phyloP scores from a whole-genome alignment of 257 asterid genomes.

The Nicotiana noctiflora region DNA sequence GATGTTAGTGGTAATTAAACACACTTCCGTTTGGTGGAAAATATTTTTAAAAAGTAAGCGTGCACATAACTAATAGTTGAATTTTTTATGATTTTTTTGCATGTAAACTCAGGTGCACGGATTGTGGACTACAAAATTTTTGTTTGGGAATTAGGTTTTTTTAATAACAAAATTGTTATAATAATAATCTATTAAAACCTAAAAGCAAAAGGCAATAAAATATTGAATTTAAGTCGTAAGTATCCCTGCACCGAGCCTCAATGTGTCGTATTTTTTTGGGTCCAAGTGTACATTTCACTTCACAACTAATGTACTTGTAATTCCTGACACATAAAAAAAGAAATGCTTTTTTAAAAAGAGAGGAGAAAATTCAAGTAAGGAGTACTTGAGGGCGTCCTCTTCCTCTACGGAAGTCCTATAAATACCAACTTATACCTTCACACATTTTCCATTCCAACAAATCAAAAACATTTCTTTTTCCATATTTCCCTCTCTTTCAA shows the following conservation, averaged over 20 bases:
- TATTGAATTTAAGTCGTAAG: no score
- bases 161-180: neutral
- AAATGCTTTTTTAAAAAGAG: neutral
- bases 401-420: slow-evolving; percentile 6
- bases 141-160: slow-evolving; percentile 14
- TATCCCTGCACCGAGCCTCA: neutral
- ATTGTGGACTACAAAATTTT: neutral
- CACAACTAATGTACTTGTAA: slow-evolving; percentile 22
- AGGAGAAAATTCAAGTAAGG: neutral
- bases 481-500: neutral
- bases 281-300: neutral
- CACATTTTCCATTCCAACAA: neutral
- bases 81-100: neutral
- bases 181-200: neutral
- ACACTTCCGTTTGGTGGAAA: neutral
- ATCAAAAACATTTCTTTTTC: slow-evolving; percentile 11
- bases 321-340: neutral
- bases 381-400: slow-evolving; percentile 13
- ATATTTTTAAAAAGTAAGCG: neutral
- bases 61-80: neutral
- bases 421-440: neutral
- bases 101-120: neutral
- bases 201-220: slow-evolving; percentile 13
- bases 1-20: neutral
- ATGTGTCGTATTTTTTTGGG: neutral